phyloP scores from a whole-genome alignment of 257 asterid genomes.

The Solanum raphanifolium region DNA sequence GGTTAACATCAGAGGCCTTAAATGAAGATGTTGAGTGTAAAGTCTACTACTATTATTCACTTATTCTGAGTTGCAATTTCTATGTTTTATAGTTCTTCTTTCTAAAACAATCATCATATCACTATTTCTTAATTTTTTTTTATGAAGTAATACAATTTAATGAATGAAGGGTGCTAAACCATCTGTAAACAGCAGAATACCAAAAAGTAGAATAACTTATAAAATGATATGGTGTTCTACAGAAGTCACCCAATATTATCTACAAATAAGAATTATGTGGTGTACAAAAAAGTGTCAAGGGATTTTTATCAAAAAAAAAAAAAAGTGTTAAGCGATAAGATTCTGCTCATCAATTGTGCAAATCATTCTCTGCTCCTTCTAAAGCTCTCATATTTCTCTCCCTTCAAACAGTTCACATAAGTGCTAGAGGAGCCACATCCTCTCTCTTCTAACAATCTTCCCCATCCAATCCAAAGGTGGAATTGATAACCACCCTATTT shows the following conservation, averaged over 20 bases:
- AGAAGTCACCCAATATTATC: neutral
- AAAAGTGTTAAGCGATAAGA: neutral
- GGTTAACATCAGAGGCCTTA: slow-evolving; percentile 76
- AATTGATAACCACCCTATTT: neutral
- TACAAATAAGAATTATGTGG: neutral
- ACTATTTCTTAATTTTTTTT: neutral
- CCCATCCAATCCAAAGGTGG: neutral
- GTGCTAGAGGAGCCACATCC: neutral
- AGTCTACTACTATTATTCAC: slow-evolving; percentile 5
- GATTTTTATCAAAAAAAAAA: too few relatives aligned
- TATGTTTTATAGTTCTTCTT: neutral
- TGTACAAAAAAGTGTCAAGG: neutral
- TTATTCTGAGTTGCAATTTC: neutral
- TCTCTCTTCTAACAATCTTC: neutral
- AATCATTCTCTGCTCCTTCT: neutral
- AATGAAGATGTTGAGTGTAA: slow-evolving; percentile 89
- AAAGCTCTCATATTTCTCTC: neutral
- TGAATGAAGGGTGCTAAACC: neutral
- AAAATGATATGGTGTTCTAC: neutral
- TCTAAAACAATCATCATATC: neutral
- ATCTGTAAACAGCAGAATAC: neutral
- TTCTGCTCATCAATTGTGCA: neutral
- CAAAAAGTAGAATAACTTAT: neutral
- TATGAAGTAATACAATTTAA: neutral
- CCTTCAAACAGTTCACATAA: neutral